Evolutionary conservation across 2,329 filamentous ascomycete genomes (phyloP).

Genomic region (Calonectria fujianensis): DNA sequence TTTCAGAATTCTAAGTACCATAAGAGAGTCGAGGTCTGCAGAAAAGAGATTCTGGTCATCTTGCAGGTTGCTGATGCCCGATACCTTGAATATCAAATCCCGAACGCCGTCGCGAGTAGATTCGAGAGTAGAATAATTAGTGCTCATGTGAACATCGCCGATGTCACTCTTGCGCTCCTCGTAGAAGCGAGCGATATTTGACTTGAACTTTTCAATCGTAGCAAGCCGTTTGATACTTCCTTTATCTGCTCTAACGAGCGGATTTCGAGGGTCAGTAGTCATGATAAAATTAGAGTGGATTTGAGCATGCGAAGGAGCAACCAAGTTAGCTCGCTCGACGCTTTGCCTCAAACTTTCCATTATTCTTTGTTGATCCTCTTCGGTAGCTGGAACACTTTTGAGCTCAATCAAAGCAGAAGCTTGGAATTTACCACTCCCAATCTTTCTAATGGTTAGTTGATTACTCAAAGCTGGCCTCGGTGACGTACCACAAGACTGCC

Average conservation of each 20-base stretch:
- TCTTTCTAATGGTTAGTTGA: background rate
- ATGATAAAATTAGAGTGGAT: slow-evolving; percentile 4
- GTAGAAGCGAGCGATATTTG: background rate
- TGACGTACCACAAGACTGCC: background rate
- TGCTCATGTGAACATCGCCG: background rate
- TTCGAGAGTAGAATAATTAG: background rate
- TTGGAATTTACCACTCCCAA: background rate
- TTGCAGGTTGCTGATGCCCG: background rate
- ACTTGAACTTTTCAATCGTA: background rate
- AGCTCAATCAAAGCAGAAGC: background rate
- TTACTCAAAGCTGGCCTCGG: no score
- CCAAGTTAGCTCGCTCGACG: background rate
- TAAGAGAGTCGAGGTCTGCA: background rate
- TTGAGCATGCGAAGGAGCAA: slow-evolving; percentile 4
- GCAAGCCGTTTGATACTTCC: slow-evolving; percentile 8
- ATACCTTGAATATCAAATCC: background rate
- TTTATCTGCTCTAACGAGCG: slow-evolving; percentile 3
- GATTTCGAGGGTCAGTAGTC: background rate
- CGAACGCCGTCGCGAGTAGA: background rate
- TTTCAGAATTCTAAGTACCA: background rate
- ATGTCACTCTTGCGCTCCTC: background rate
- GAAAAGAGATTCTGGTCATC: background rate
- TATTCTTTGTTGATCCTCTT: background rate
- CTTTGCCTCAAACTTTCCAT: slow-evolving; percentile 1
- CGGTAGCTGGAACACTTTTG: background rate